These are phyloP conservation scores for Kluyveromyces marxianus DNA, from an alignment of 1,139 yeast species.

Conservation along the genomic window DNA sequence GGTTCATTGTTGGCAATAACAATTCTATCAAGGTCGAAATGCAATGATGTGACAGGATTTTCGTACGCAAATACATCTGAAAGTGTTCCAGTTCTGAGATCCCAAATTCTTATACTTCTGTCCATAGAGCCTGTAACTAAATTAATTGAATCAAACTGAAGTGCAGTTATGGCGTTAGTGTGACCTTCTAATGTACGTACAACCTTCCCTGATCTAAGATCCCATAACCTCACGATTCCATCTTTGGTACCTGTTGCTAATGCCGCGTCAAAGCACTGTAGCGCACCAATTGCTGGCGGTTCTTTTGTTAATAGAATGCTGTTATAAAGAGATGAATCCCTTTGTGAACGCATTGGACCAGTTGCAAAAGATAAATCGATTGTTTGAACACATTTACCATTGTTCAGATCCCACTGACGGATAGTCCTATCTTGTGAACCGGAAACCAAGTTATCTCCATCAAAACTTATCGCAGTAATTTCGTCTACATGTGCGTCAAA, in stretches of 20 bases:
- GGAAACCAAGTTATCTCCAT: constrained; percentile 57
- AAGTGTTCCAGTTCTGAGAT: constrained; percentile 56
- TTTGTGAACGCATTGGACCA: constrained; percentile 7
- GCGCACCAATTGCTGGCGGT: constrained; percentile 23
- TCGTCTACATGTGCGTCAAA: constrained; percentile 60
- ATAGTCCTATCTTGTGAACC: constrained; percentile 88
- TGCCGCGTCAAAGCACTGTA: constrained; percentile 58
- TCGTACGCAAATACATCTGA: constrained; percentile 54
- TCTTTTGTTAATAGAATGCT: constrained; percentile 6
- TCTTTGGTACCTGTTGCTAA: constrained; percentile 72
- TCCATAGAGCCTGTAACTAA: constrained; percentile 61
- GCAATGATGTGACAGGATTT: constrained; percentile 43
- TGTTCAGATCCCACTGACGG: constrained; percentile 77
- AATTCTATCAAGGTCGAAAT: constrained; percentile 48
- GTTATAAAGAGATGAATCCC: constrained; percentile 5
- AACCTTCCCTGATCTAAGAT: constrained; percentile 60
- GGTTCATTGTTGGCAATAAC: constrained; percentile 44
- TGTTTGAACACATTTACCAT: constrained; percentile 46
- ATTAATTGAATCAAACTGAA: constrained; percentile 60
- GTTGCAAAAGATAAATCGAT: constrained; percentile 26
- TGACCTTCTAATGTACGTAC: constrained; percentile 62
- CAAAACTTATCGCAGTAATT: constrained; percentile 52
- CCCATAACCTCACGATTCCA: constrained; percentile 71
- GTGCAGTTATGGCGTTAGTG: constrained; percentile 59
- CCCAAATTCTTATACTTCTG: constrained; percentile 64